Conservation (phyloP, 2,329 filamentous ascomycete genomes). For the Penicillium sp. region DNA sequence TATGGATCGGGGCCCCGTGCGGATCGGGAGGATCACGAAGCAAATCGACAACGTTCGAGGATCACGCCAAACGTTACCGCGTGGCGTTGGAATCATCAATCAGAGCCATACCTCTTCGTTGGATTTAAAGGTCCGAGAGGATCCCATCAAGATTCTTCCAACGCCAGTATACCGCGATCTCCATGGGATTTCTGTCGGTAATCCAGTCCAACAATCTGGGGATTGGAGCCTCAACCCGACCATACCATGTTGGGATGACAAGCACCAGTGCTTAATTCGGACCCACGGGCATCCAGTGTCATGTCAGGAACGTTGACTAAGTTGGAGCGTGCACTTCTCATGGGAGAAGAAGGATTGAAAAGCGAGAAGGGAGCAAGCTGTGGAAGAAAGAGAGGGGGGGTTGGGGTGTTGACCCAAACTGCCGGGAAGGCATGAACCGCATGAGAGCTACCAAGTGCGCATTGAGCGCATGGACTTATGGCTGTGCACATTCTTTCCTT, state of each 20-base stretch:
- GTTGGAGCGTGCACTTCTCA: neutral
- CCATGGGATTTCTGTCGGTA: neutral
- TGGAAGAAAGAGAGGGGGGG: conserved; percentile 12
- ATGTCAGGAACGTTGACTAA: neutral
- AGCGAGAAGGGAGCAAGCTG: neutral
- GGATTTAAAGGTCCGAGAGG: neutral
- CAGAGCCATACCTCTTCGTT: neutral
- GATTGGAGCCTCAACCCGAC: conserved; percentile 1
- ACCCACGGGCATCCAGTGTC: neutral
- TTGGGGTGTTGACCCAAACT: conserved; percentile 26
- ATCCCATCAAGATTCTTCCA: neutral
- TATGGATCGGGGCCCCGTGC: conserved; percentile 4
- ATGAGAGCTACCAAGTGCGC: neutral
- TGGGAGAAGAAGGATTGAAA: conserved; percentile 3
- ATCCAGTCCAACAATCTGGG: neutral
- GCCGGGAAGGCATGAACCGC: conserved; percentile 19
- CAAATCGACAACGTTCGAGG: neutral
- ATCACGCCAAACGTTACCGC: neutral
- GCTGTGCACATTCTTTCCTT: neutral
- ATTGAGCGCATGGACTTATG: neutral
- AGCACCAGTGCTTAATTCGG: neutral
- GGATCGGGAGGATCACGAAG: conserved; percentile 14
- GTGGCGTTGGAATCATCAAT: neutral
- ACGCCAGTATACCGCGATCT: neutral
- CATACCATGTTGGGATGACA: neutral